These are phyloP conservation scores for Lipomyces starkeyi DNA, from an alignment of 805 yeast species.

Conservation along the genomic window DNA sequence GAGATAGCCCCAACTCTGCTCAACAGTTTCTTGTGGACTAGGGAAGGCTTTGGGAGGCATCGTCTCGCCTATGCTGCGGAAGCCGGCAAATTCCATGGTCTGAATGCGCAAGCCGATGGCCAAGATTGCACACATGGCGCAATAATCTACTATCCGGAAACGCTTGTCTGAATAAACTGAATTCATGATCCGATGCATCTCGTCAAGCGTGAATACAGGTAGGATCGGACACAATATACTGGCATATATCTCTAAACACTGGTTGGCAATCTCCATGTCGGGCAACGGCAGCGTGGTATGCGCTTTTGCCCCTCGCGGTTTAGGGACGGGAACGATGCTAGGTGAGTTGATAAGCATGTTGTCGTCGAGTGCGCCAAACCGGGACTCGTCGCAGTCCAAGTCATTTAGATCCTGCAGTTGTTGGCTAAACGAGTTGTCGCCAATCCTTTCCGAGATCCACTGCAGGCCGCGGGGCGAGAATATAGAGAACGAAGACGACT, in stretches of 20 bases:
- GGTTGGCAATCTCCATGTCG: not conserved
- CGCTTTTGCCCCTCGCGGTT: not conserved
- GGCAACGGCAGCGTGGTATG: conserved; percentile 10
- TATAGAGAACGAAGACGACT: conserved; percentile 32
- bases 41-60: not conserved
- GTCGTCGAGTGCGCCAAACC: conserved; percentile 4
- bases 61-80: not conserved
- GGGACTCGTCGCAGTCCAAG: conserved; percentile 1
- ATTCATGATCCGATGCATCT: conserved; percentile 16
- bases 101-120: conserved; percentile 28
- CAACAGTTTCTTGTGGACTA: conserved; percentile 10
- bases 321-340: not conserved
- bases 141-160: conserved; percentile 23
- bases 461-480: conserved; percentile 37
- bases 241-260: not conserved
- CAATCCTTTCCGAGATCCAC: conserved; percentile 38
- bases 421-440: conserved; percentile 19
- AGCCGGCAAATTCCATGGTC: not conserved
- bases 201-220: conserved; percentile 27
- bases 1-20: conserved; percentile 19
- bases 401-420: conserved; percentile 6
- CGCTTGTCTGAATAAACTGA: conserved; percentile 19
- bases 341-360: not conserved
- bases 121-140: conserved; percentile 25
- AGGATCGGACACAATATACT: not conserved